Evolutionary conservation across 108 stramenopile species (phyloP), one percentile per base, ranked within the genome.

Genomic region (Parietichytrium sp.): DNA sequence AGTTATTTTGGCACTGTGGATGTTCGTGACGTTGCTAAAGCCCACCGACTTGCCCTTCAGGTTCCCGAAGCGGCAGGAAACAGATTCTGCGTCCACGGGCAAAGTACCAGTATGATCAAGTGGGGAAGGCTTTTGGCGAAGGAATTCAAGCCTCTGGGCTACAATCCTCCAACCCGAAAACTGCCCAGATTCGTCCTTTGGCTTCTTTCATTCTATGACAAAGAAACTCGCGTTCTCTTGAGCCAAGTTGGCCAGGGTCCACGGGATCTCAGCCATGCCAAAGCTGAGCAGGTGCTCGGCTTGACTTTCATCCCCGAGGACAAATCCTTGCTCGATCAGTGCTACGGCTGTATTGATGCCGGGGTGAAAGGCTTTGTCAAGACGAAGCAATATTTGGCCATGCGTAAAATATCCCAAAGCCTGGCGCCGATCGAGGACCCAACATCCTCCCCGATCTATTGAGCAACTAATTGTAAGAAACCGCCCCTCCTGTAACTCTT

Each of bases 1-100:
- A n/a, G 30, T 16, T 3, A 8, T 10, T 27, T 49, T 15, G n/a
- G 27, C 26, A 16, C 16, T n/a, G 81, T 82, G 23, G 54, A 54
- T 29, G 81, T 82, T 47, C 29, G 54, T 4, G 81, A 82, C 20
- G 81, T 82, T 48, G 81, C 81, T n/a, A 4, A 42, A 12, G 81
- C 42, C 26, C 81, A 82, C 20, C 36, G 51, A 0, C 33, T 55
- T 3, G 81, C 81, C 4, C 15, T 82, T 29, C 45, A 33, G 16
- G 6, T n/a, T 4, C 55, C 81, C 13, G 30, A 31, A 4, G 55
- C 81, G 12, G 81, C 31, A 12, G 81, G 81, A 6, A 82, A 82
- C 18, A 54, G 81, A 54, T 82, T 45, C 47, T n/a, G 15, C 4
- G 47, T 78, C 47, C n/a, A 15, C 12, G 45, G 47, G 0, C 4